Evolutionary conservation across 352 stramenopile species (phyloP), one percentile per base, ranked within the genome.

Genomic region (Globisporangium nodosum): DNA sequence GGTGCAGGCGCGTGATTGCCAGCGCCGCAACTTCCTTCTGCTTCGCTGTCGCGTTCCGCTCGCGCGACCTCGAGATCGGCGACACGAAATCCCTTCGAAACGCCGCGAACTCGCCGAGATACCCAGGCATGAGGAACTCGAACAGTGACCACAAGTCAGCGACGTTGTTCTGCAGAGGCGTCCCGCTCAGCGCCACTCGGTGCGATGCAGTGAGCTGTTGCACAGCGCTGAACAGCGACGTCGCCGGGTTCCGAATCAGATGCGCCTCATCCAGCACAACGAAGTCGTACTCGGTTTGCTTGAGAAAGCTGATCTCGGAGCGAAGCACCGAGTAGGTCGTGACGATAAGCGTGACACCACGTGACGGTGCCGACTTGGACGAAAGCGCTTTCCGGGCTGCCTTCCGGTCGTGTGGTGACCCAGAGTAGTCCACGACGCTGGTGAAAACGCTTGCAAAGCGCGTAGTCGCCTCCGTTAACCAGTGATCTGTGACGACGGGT

Each of bases 71-170:
- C 0, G 68, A 68, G 37, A 94, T 92, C 13, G 85, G 82, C 7
- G 78, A 56, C 37, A 85, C 78, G 66, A 81, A 89, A 16, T 88
- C 64, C 5, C 67, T 63, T 11, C 81, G 82, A 61, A 92, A 93
- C 0, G 58, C 50, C 12, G 52, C 15, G 24, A 94, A 96, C 3
- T 92, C 87, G 16, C 96, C 96, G 33, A 99, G 82, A 65, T 98
- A 99, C 27, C 97, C 96, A 27, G 97, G 96, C 95, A 99, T 97
- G 1, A 99, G 58, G 46, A 99, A 99, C 56, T 98, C 88, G 71
- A 99, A 99, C 3, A 98, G 73, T 45, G 94, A 85, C 96, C 96
- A 99, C 37, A 99, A 64, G 56, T 99, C 97, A 15, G 90, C 76
- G 5, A 99, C 96, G 35, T 96, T 90, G 72, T 99, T 99, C 60